These are phyloP conservation scores for Candida maesae DNA, from an alignment of 805 yeast genomes.

Conservation along the genomic window DNA sequence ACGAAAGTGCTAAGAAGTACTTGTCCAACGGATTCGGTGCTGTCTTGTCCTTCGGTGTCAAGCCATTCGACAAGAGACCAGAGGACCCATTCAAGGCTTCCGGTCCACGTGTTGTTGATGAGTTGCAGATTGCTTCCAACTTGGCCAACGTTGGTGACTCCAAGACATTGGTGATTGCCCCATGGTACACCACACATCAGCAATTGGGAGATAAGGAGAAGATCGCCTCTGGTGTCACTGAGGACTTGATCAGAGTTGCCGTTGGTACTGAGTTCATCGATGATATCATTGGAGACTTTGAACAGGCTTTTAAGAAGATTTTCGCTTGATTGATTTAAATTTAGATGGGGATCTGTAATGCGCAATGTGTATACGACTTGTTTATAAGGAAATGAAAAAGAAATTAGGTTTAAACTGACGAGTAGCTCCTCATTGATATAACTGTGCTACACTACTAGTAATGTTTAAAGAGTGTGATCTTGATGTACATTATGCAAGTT, in stretches of 20 bases:
- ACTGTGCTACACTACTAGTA: too few species aligned
- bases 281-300: slow-evolving; percentile 85
- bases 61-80: slow-evolving; percentile 51
- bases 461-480: too few species aligned
- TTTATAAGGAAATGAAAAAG: too few species aligned
- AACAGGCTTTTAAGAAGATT: slow-evolving; percentile 73
- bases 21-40: slow-evolving; percentile 81
- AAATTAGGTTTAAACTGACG: too few species aligned
- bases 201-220: slow-evolving; percentile 84
- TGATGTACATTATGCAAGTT: too few species aligned
- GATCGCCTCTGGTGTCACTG: slow-evolving; percentile 78
- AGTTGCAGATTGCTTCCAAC: slow-evolving; percentile 80
- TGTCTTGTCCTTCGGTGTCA: slow-evolving; percentile 85
- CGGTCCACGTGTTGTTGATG: slow-evolving; percentile 82
- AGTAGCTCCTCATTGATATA: too few species aligned
- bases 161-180: slow-evolving; percentile 92
- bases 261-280: slow-evolving; percentile 91
- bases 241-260: slow-evolving; percentile 83
- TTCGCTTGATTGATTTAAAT: slow-evolving; percentile 30
- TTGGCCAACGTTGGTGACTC: slow-evolving; percentile 97
- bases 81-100: slow-evolving; percentile 64
- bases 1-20: slow-evolving; percentile 80
- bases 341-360: too few species aligned
- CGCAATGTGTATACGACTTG: too few species aligned
- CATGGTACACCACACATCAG: slow-evolving; percentile 94